phyloP scores from a whole-genome alignment of 106 monocot species.

The Dactylorhiza incarnata region DNA sequence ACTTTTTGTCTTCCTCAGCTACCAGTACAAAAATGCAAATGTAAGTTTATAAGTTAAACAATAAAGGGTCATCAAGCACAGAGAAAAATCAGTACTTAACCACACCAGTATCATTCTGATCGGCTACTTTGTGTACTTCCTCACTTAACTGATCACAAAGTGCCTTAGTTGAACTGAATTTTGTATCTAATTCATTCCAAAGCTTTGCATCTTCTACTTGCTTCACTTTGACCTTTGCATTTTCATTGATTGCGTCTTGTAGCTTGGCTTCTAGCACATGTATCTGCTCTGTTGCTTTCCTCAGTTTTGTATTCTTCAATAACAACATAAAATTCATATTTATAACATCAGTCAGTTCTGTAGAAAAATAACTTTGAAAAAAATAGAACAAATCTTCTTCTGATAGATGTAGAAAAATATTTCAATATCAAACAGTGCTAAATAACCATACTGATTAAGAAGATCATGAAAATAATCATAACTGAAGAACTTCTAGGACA shows the following conservation, averaged over 20 bases:
- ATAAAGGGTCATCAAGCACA: neutral
- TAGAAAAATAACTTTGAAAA: neutral
- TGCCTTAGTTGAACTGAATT: conserved; percentile 73
- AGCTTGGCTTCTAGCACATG: conserved; percentile 67
- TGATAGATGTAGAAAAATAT: neutral
- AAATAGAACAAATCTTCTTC: neutral
- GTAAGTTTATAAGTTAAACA: conserved; percentile 1
- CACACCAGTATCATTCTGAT: conserved; percentile 59
- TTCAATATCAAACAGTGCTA: neutral
- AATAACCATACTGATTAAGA: neutral
- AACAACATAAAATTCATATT: conserved; percentile 7
- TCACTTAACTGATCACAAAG: conserved; percentile 83
- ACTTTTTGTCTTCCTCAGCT: conserved; percentile 91
- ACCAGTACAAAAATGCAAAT: neutral
- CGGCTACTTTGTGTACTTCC: conserved; percentile 58
- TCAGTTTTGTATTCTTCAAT: conserved; percentile 71
- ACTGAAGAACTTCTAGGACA: neutral
- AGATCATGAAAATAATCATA: neutral
- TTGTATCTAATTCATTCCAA: conserved; percentile 85
- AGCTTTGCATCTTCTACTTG: conserved; percentile 83
- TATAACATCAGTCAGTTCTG: neutral
- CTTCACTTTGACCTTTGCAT: conserved; percentile 75
- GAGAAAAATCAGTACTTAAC: neutral
- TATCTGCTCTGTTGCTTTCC: conserved; percentile 73
- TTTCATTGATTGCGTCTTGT: conserved; percentile 77